Evolutionary conservation across 495 filamentous ascomycete genomes (phyloP).

Genomic region (Trichoderma gamsii): DNA sequence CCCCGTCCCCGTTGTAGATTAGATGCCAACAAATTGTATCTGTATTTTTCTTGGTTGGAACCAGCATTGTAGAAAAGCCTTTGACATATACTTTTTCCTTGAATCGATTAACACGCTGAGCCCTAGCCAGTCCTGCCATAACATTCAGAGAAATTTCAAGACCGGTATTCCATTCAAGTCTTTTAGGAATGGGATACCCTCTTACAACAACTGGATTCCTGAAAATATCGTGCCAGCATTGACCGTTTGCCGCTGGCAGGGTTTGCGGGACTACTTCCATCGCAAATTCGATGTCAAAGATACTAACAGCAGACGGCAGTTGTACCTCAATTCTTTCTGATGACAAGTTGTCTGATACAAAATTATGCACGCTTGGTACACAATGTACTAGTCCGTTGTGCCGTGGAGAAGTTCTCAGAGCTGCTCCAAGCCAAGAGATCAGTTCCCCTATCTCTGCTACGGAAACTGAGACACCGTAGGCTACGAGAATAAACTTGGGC

Average conservation of each 20-base stretch:
- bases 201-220: conserved; percentile 30
- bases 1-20: neutral
- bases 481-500: neutral
- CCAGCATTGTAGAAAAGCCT: neutral
- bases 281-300: neutral
- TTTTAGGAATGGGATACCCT: conserved; percentile 29
- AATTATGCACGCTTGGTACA: neutral
- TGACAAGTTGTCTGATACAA: neutral
- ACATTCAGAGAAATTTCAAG: neutral
- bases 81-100: neutral
- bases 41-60: neutral
- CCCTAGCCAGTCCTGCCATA: neutral
- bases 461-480: neutral
- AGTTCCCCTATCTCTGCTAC: neutral
- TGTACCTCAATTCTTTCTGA: neutral
- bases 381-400: neutral
- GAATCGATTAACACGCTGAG: neutral
- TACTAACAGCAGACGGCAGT: neutral
- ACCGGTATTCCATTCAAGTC: neutral
- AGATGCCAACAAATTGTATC: neutral
- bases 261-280: neutral
- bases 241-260: conserved; percentile 18
- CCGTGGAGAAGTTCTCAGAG: neutral
- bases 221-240: conserved; percentile 36
- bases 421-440: neutral